Conservation (phyloP, 257 asterid species). For the Solanum etuberosum region DNA sequence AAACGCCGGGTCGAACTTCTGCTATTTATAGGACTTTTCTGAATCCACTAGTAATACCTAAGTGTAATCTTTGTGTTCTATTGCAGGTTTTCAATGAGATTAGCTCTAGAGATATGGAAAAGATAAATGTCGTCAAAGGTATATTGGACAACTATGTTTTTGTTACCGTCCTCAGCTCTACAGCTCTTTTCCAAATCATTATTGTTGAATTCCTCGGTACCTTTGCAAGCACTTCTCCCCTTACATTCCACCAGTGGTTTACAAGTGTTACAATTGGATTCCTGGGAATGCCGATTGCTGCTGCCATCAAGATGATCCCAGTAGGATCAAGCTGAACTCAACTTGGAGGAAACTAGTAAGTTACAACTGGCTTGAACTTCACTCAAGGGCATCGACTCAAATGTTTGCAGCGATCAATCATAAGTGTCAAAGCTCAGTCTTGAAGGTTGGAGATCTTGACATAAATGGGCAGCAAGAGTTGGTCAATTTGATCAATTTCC, state of each 20-base stretch:
- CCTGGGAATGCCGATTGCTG: conserved; percentile 93
- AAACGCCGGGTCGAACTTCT: neutral
- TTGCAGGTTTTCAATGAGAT: conserved; percentile 87
- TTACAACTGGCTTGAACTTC: neutral
- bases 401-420: neutral
- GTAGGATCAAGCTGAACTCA: conserved; percentile 46
- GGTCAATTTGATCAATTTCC: neutral
- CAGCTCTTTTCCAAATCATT: conserved; percentile 64
- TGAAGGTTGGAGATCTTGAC: neutral
- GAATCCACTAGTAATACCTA: neutral
- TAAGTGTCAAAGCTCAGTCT: neutral
- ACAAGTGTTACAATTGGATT: conserved; percentile 61
- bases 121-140: conserved; percentile 74
- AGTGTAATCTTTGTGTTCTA: neutral
- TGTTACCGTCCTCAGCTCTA: conserved; percentile 58
- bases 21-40: neutral
- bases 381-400: neutral
- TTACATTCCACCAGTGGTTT: conserved; percentile 70
- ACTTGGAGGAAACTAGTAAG: neutral
- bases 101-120: conserved; percentile 94
- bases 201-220: conserved; percentile 72
- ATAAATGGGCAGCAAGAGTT: neutral
- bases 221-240: conserved; percentile 77
- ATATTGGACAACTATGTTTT: conserved; percentile 72
- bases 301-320: conserved; percentile 78